Evolutionary conservation across 345 rosid genomes (phyloP).

Genomic region (Xanthoceras sorbifolium): DNA sequence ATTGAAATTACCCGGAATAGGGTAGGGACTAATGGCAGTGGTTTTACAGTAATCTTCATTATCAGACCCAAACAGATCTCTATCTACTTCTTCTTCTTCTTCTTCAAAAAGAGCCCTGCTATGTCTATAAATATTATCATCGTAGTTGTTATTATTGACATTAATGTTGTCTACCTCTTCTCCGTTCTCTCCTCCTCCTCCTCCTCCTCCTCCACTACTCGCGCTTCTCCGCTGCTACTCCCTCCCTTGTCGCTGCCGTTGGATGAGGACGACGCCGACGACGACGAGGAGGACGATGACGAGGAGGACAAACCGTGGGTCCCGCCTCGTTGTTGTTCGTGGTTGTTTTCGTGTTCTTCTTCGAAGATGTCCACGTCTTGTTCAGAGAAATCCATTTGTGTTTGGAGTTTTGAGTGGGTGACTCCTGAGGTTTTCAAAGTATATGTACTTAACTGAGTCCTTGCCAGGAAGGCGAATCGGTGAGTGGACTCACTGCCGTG

Average conservation of each 20-base stretch:
- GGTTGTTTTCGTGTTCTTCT: conserved; percentile 30
- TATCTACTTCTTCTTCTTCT: conserved; percentile 41
- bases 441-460: neutral
- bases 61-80: conserved; percentile 88
- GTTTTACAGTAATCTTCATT: conserved; percentile 88
- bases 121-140: conserved; percentile 9
- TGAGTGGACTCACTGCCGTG: no score
- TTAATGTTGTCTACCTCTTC: conserved; percentile 39
- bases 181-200: conserved; percentile 49
- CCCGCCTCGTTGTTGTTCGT: conserved; percentile 22
- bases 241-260: conserved; percentile 43
- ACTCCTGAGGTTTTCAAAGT: no score
- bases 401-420: neutral
- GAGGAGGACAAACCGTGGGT: conserved; percentile 50
- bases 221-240: conserved; percentile 46
- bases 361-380: conserved; percentile 51
- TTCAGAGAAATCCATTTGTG: conserved; percentile 39
- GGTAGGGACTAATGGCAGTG: conserved; percentile 53
- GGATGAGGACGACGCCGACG: conserved; percentile 36
- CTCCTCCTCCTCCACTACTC: conserved; percentile 51
- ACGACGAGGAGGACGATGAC: conserved; percentile 48
- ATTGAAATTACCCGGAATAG: conserved; percentile 66
- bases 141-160: conserved; percentile 17
- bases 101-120: conserved; percentile 17
- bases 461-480: no score